Percentiles rank a stretch among this genome's conserved stretches.
These are phyloP conservation scores for Cynara cardunculus DNA, from an alignment of 129 eudicot species.

Conservation along the genomic window DNA sequence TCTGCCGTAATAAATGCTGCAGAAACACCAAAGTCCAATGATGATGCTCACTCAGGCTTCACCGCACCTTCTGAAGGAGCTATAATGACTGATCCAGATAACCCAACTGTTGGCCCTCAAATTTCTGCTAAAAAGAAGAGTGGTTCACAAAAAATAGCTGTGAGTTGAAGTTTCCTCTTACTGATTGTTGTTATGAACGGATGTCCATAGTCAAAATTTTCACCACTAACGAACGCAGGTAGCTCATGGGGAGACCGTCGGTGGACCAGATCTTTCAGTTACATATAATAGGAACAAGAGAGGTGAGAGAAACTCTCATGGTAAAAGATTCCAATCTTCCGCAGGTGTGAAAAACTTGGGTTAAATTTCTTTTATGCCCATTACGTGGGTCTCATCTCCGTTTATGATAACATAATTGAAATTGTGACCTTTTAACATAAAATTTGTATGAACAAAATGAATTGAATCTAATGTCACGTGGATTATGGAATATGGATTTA, in stretches of 20 bases:
- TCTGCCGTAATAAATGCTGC: neutral
- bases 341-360: slow-evolving; percentile 5
- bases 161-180: slow-evolving; percentile 7
- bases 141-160: slow-evolving; percentile 2
- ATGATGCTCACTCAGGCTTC: neutral
- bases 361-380: neutral
- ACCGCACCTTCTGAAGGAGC: slow-evolving; percentile 4
- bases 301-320: neutral
- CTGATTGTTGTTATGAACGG: neutral
- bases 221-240: slow-evolving; percentile 6
- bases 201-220: neutral
- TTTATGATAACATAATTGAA: neutral
- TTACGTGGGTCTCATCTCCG: neutral
- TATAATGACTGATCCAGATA: neutral
- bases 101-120: neutral
- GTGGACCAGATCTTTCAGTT: neutral
- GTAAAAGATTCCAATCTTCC: slow-evolving; percentile 2
- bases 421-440: neutral
- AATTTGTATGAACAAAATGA: neutral
- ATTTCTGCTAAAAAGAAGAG: neutral
- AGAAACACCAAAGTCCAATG: slow-evolving; percentile 5
- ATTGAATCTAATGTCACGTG: slow-evolving; percentile 7
- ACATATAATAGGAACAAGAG: neutral
- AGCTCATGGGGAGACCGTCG: neutral
- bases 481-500: slow-evolving; percentile 5